Base-by-base conservation (phyloP, 768 basidiomycete genomes). In the Collybia sordida region DNA sequence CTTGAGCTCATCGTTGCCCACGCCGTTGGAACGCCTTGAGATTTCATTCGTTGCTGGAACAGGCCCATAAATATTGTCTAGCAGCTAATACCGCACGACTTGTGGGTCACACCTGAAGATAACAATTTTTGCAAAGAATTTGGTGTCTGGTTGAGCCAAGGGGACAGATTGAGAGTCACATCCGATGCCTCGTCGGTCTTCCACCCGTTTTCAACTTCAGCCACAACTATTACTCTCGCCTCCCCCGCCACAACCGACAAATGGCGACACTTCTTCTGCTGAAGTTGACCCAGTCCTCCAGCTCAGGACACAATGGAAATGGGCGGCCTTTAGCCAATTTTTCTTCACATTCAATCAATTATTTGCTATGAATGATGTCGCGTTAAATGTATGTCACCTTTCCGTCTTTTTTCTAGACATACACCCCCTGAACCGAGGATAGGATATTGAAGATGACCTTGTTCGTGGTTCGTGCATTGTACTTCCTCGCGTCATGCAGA, bases 241-340 rank as follows among this genome's bases (percentile, higher is more conserved):
- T 42, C 60, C 73, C 39, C 62, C 65, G 42, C 47, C 52, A 44
- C 53, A 63, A 46, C 54, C 67, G 55, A 57, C 50, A 51, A 64
- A 41, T 53, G 62, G 52, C 50, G 59, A 61, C 51, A 59, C 47
- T 45, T 64, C 52, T 28, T 41, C 49, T 19, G 31, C 63, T 2
- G 35, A 17, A 6, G 22, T 28, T 37, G 64, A 73, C 37, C 72
- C 82, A 59, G 64, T 87, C 45, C 53, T 64, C 39, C 61, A 71
- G 23, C 84, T 97, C 45, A 79, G 93, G 49, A 83, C 74, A 50
- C 82, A 92, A 55, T 95, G 91, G 91, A 86, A 89, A 75, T 96
- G 92, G 92, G 93, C 93, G 4, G 88, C 87, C 21, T 88, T 94
- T 68, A 81, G 81, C 68, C 92, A 95, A 65, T 95, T 96, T 78